A percentile compares a stretch with the other conserved stretches of the same genome.
Conservation (phyloP, 768 basidiomycete genomes). For the Amanita rubescens region DNA sequence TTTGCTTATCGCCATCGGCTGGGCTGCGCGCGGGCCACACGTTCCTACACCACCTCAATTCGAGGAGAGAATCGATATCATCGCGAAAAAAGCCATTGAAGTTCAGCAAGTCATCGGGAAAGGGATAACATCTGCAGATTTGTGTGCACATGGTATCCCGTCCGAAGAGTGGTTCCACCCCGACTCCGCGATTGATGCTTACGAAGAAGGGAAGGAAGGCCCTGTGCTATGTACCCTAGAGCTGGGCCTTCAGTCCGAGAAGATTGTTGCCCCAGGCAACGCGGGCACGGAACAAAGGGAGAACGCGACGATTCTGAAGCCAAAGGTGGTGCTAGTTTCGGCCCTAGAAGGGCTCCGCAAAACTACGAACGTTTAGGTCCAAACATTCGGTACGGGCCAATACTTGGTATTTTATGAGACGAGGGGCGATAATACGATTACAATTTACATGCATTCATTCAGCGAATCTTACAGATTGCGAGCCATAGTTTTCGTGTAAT, state of each 20-base stretch:
- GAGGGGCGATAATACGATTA: background rate
- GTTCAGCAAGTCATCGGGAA: conserved; percentile 52
- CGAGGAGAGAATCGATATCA: background rate
- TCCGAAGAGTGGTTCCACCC: conserved; percentile 35
- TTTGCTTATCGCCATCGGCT: background rate
- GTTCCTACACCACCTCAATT: background rate
- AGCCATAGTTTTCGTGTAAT: conserved; percentile 5
- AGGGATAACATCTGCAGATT: conserved; percentile 47
- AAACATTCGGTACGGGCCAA: no score
- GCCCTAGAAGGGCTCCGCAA: background rate
- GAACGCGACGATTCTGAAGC: conserved; percentile 36
- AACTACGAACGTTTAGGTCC: background rate
- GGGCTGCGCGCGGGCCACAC: background rate
- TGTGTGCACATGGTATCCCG: conserved; percentile 41
- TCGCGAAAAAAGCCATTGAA: conserved; percentile 10
- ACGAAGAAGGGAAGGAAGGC: conserved; percentile 11
- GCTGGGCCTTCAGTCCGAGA: conserved; percentile 34
- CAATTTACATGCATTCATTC: background rate
- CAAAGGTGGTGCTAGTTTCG: conserved; percentile 40
- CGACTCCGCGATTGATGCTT: conserved; percentile 37
- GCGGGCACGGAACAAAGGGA: conserved; percentile 33
- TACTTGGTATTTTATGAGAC: no score
- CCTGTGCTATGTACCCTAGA: conserved; percentile 50
- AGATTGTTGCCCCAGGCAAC: conserved; percentile 30
- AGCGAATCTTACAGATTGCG: conserved; percentile 4